phyloP scores from a whole-genome alignment of 2,329 filamentous ascomycete species.

The Hypoxylon sp. region DNA sequence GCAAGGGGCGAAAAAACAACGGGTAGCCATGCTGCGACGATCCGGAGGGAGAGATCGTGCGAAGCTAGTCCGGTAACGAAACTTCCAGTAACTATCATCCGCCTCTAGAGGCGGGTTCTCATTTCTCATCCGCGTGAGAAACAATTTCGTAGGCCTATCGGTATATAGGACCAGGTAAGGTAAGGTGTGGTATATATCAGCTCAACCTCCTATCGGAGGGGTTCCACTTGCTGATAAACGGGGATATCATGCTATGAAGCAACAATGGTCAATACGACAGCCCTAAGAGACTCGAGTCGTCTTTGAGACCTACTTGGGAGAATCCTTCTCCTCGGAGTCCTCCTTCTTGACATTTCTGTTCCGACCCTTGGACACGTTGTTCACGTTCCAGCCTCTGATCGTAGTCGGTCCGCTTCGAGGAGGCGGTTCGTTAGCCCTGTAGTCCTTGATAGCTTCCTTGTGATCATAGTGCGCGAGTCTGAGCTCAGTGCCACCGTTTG shows the following conservation, averaged over 20 bases:
- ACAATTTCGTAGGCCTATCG: constrained; percentile 19
- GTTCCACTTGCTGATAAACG: constrained; percentile 53
- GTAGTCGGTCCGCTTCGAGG: constrained; percentile 70
- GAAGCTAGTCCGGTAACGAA: constrained; percentile 2
- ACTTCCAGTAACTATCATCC: constrained; percentile 1
- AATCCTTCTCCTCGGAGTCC: constrained; percentile 54
- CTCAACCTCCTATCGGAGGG: constrained; percentile 47
- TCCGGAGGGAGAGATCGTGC: constrained; percentile 4
- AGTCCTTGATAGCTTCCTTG: constrained; percentile 71
- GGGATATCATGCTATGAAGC: constrained; percentile 47
- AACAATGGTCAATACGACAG: constrained; percentile 35
- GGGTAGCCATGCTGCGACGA: neutral
- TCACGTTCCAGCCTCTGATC: constrained; percentile 71
- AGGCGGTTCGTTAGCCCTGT: constrained; percentile 68
- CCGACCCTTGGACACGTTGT: constrained; percentile 57
- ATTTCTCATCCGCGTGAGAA: constrained; percentile 1
- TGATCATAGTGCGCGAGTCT: constrained; percentile 71
- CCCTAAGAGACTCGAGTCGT: constrained; percentile 14
- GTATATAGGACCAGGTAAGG: constrained; percentile 16
- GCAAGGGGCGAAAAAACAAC: constrained; percentile 8
- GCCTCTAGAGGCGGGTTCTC: constrained; percentile 7
- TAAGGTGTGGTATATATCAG: neutral
- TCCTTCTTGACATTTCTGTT: constrained; percentile 52
- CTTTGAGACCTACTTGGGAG: constrained; percentile 50
- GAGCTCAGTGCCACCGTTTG: constrained; percentile 65